phyloP scores from a whole-genome alignment of 129 eudicot species.

The Ambrosia trifida region DNA sequence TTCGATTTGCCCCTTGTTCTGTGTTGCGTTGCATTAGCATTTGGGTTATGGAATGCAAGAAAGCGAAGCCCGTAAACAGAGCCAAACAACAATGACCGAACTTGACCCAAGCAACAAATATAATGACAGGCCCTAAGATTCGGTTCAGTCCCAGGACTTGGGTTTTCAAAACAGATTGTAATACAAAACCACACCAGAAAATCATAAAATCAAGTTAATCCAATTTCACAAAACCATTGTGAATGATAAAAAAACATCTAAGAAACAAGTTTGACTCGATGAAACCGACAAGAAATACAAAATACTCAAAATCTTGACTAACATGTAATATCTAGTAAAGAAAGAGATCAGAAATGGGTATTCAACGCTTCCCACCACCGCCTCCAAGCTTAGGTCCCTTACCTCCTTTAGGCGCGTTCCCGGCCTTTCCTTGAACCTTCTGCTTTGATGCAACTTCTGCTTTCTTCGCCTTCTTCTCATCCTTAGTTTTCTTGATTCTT shows the following conservation, averaged over 20 bases:
- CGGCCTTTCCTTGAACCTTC: conserved; percentile 43
- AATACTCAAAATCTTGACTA: conserved; percentile 15
- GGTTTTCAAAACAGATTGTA: background rate
- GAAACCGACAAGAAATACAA: conserved; percentile 1
- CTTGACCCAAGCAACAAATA: too few species aligned
- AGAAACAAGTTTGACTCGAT: conserved; percentile 7
- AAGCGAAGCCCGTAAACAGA: too few species aligned
- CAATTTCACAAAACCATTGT: conserved; percentile 11
- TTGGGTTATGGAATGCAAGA: too few species aligned
- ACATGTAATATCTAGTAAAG: conserved; percentile 13
- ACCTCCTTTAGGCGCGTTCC: conserved; percentile 40
- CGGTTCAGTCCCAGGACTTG: background rate
- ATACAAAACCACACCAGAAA: conserved; percentile 3
- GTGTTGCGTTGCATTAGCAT: too few species aligned
- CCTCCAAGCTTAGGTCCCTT: conserved; percentile 64
- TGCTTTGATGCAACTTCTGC: conserved; percentile 54
- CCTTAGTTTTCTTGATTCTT: conserved; percentile 64
- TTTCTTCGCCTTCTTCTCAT: conserved; percentile 64
- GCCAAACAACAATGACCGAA: too few species aligned
- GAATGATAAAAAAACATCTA: conserved; percentile 3
- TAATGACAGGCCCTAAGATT: background rate
- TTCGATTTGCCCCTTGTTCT: too few species aligned
- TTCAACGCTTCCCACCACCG: conserved; percentile 61
- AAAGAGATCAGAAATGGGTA: background rate
- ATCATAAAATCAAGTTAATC: background rate